Base-by-base conservation (phyloP, 768 basidiomycete species). In the Clathrus columnatus region DNA sequence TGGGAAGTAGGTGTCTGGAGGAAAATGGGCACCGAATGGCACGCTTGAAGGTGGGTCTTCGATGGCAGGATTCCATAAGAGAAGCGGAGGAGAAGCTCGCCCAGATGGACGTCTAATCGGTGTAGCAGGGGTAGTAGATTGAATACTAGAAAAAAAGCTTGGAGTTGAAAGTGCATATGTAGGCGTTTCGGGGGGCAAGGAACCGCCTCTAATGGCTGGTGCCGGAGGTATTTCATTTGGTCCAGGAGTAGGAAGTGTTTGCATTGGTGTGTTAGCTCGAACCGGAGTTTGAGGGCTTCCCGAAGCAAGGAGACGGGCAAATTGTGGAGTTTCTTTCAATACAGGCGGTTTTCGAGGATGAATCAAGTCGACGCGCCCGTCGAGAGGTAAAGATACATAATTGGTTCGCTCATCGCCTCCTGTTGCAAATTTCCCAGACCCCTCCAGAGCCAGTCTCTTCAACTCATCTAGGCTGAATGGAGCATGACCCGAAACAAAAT, bases 301-400 rank as follows among this genome's bases (percentile, higher is more conserved):
- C 18, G 51, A 23, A 10, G 24, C 20, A 14, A 27, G n/a, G n/a
- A 50, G 26, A 24, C 24, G 29, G 23, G 42, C 21, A 11, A 24
- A 26, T 30, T 21, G 52, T 7, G 29, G 45, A 3, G 56, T 27
- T n/a, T 48, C 42, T 8, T 55, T 50, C 4, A 23, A 20, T 3
- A 47, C 46, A 11, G 53, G 48, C 16, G 42, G 61, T 24, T 63
- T 61, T 45, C 62, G 65, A 4, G 80, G 85, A 54, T 84, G 81
- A 76, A 96, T 86, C 61, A 97, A 74, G 65, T 95, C 91, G 54
- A 94, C 75, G 47, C 93, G 84, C 5, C 93, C 93, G 56, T 90
- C 86, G 20, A 96, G 73, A 16, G 94, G 94, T 70, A 97, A 69
- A 50, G 79, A 84, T 54, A 73, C 76, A 66, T 96, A 97, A 60